Evolutionary conservation across 202 grass and related monocot species (phyloP), one percentile per base, ranked within the genome.

Genomic region (Carex arenaria): DNA sequence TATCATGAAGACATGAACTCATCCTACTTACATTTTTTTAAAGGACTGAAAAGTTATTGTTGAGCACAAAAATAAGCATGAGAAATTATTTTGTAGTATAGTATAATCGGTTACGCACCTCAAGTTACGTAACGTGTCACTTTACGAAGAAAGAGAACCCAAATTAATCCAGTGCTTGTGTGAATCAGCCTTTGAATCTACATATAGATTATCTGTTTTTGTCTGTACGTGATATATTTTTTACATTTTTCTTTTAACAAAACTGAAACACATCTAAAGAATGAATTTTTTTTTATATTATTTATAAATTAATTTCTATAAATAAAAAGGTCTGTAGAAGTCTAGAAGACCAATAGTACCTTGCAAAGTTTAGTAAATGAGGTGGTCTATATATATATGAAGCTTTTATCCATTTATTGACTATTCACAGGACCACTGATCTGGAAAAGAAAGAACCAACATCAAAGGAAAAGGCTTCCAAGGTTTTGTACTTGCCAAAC

Each of bases 401-500:
- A 38, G 52, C 15, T 36, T 60, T 78, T 59, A 77, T 59, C 49
- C 26, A 34, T 78, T 78, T 78, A 78, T 78, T 55, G 73, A 77
- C 17, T 32, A 51, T 69, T 61, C 18, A 57, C 30, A 51, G 56
- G 68, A 85, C 72, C 70, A 66, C 71, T 10, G 19, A 62, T 84
- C 47, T 55, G 23, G 65, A 84, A 62, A 64, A 62, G 31, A 43
- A 63, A 62, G 17, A 62, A 63, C 20, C 47, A 60, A 64, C 49
- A 63, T 43, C 31, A 65, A 81, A 80, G 60, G 60, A 80, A 64
- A 80, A 66, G 64, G 45, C 64, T 67, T 56, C 43, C 40, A 54
- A 82, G 62, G 22, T 67, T 69, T 69, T 57, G 80, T 82, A 69
- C 80, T 82, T 57, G 80, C n/a, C 80, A 82, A 82, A 82, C 26